A percentile compares a stretch with the other conserved stretches of the same genome.
phyloP scores from a whole-genome alignment of 176 grass and related monocot species.

The Raddia distichophylla region DNA sequence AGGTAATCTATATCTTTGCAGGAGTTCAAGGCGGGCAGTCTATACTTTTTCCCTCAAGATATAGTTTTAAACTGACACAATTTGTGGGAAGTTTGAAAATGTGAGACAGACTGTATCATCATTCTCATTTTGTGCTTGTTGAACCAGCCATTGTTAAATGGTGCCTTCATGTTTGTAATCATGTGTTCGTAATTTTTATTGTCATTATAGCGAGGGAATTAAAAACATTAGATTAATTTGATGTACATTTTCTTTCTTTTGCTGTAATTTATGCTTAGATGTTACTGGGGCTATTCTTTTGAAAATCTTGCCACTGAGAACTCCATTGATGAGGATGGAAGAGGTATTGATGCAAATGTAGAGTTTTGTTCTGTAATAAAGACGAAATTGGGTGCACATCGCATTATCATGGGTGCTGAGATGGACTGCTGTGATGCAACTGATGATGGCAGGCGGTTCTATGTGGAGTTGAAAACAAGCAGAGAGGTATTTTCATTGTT shows the following conservation, averaged over 20 bases:
- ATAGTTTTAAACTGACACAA: slow-evolving; percentile 24
- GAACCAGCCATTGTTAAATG: background rate
- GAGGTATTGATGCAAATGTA: slow-evolving; percentile 96
- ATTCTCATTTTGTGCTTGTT: background rate
- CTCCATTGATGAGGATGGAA: slow-evolving; percentile 66
- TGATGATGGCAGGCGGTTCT: slow-evolving; percentile 90
- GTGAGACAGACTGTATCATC: background rate
- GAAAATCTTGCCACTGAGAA: slow-evolving; percentile 97
- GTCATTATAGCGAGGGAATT: slow-evolving; percentile 3
- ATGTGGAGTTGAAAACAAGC: slow-evolving; percentile 96
- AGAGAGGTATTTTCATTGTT: slow-evolving; percentile 61
- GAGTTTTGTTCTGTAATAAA: slow-evolving; percentile 98
- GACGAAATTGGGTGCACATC: slow-evolving; percentile 96
- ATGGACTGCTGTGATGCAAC: slow-evolving; percentile 99
- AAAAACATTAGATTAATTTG: slow-evolving; percentile 10
- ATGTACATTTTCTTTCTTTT: slow-evolving; percentile 21
- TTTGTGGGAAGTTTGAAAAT: slow-evolving; percentile 23
- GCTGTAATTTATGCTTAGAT: slow-evolving; percentile 53
- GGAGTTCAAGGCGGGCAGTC: too few relatives aligned
- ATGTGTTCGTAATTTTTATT: background rate
- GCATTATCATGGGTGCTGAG: slow-evolving; percentile 98
- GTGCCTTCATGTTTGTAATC: slow-evolving; percentile 34
- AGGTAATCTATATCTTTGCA: too few relatives aligned
- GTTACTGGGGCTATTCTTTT: slow-evolving; percentile 99
- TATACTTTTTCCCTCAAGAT: background rate